Conservation (phyloP, 108 stramenopile genomes). For the Skeletonema menzelii region DNA sequence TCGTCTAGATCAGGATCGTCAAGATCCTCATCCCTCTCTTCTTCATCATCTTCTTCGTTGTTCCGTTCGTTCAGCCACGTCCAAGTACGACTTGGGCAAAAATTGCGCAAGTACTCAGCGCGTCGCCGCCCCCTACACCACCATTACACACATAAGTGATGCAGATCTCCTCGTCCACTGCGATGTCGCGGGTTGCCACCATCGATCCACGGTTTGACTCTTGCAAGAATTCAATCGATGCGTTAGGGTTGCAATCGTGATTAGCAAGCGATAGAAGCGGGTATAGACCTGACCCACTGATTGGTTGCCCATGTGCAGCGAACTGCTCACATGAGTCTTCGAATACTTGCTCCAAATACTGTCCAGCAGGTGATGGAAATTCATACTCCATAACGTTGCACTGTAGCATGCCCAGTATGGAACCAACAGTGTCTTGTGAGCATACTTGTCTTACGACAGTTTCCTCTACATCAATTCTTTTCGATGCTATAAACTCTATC, state of each 20-base stretch:
- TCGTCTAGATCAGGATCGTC: not conserved
- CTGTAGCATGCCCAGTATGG: constrained; percentile 34
- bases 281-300: constrained; percentile 33
- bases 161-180: constrained; percentile 23
- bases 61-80: constrained; percentile 25
- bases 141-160: constrained; percentile 43
- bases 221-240: constrained; percentile 38
- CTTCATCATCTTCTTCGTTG: constrained; percentile 2
- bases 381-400: constrained; percentile 33
- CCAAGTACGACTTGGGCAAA: constrained; percentile 32
- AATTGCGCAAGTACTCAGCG: constrained; percentile 16
- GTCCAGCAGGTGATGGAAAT: constrained; percentile 22
- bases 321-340: not conserved
- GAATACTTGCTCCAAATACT: constrained; percentile 7
- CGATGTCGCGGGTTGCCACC: constrained; percentile 28
- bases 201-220: constrained; percentile 33
- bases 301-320: not conserved
- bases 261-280: constrained; percentile 33
- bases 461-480: not conserved
- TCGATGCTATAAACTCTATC: not conserved
- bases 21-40: constrained; percentile 1
- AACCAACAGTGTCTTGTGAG: constrained; percentile 5
- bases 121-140: constrained; percentile 15
- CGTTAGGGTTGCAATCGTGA: constrained; percentile 42
- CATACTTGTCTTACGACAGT: not conserved